These are phyloP conservation scores for Rubroshorea leprosula DNA, from an alignment of 345 rosid genomes.

Conservation along the genomic window DNA sequence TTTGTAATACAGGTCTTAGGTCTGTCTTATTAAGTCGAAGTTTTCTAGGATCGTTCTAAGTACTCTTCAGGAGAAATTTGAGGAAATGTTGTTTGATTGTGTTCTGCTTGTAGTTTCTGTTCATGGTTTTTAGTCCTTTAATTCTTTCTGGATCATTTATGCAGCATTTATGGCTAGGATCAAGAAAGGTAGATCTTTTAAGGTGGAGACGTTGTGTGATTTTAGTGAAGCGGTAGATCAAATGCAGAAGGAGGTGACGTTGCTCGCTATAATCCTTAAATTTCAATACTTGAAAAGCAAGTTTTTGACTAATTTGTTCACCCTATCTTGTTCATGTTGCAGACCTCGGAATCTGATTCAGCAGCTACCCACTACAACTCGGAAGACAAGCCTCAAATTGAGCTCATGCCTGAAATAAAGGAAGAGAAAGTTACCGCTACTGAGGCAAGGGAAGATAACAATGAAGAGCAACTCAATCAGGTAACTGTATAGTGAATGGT, in stretches of 20 bases:
- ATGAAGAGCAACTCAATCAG: constrained; percentile 8
- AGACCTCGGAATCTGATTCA: constrained; percentile 41
- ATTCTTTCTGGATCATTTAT: neutral
- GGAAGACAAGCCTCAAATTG: constrained; percentile 20
- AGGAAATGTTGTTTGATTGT: neutral
- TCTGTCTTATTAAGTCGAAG: too few relatives aligned
- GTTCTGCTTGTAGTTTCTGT: neutral
- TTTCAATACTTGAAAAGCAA: neutral
- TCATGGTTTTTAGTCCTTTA: neutral
- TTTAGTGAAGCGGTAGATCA: constrained; percentile 66
- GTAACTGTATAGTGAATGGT: constrained; percentile 24
- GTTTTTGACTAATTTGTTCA: neutral
- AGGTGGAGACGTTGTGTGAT: constrained; percentile 67
- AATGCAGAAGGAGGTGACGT: constrained; percentile 43
- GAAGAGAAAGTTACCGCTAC: constrained; percentile 19
- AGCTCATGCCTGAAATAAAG: constrained; percentile 9
- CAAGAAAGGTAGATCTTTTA: constrained; percentile 64
- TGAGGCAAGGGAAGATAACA: constrained; percentile 19
- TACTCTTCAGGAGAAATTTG: too few relatives aligned
- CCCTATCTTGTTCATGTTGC: constrained; percentile 10
- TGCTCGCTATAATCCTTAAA: constrained; percentile 2
- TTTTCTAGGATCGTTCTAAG: too few relatives aligned
- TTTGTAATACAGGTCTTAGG: too few relatives aligned
- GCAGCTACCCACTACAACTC: constrained; percentile 11
- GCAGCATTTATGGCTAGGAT: constrained; percentile 87